These are phyloP conservation scores for Pichia norvegensis DNA, from an alignment of 1,139 yeast genomes.

Conservation along the genomic window DNA sequence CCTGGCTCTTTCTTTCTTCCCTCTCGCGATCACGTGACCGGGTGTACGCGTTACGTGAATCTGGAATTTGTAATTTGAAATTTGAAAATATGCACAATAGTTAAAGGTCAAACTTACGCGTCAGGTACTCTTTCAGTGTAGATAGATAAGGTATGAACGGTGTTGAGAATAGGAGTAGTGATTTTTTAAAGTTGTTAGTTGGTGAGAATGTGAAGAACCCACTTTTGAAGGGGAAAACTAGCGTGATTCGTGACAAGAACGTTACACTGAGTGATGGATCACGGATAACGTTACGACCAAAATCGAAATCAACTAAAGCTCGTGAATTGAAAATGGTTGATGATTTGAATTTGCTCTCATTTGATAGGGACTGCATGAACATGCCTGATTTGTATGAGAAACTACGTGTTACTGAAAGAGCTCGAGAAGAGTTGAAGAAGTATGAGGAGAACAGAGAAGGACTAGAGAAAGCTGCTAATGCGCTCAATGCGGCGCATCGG, in stretches of 20 bases:
- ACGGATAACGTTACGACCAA: conserved; percentile 7
- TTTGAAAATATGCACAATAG: no score
- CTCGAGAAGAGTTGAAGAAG: neutral
- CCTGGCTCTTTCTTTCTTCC: no score
- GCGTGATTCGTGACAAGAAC: conserved; percentile 1
- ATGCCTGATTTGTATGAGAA: conserved; percentile 11
- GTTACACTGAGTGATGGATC: conserved; percentile 11
- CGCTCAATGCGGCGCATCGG: conserved; percentile 9
- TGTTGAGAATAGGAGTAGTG: neutral
- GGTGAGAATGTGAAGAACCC: neutral
- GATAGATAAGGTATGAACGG: no score
- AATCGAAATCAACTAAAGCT: neutral
- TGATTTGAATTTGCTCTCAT: neutral
- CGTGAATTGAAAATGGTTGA: neutral
- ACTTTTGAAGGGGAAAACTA: neutral
- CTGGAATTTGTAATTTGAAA: no score
- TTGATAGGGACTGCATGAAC: conserved; percentile 1
- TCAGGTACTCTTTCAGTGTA: no score
- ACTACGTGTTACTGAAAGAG: conserved; percentile 1
- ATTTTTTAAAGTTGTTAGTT: neutral
- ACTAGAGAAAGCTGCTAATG: conserved; percentile 2
- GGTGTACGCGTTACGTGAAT: no score
- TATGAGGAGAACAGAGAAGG: conserved; percentile 1
- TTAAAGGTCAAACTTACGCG: no score
- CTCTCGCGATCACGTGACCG: no score